Conservation (phyloP, 495 filamentous ascomycete species). For the Neurospora tetrasperma region DNA sequence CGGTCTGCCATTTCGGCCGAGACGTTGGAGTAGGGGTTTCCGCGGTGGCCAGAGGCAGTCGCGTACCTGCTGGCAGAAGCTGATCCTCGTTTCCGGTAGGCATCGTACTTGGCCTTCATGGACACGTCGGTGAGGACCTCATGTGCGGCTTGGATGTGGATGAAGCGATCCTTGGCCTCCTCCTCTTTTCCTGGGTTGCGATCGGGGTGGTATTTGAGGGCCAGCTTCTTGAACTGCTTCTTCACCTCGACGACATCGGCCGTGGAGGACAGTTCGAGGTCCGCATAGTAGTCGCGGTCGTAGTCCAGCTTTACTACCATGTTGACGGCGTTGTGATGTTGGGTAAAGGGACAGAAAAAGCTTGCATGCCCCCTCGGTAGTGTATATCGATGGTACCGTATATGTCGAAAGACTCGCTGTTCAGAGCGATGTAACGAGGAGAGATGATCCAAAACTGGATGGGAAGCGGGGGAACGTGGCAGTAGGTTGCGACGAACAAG, state of each 20-base stretch:
- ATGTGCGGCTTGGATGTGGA: constrained; percentile 74
- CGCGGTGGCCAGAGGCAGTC: constrained; percentile 33
- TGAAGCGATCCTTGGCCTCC: constrained; percentile 70
- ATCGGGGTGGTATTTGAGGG: constrained; percentile 80
- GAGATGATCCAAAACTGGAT: not conserved
- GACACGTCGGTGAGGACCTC: constrained; percentile 67
- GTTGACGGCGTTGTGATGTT: constrained; percentile 19
- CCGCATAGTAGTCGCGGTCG: constrained; percentile 74
- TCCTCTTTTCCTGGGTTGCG: constrained; percentile 74
- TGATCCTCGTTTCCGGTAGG: constrained; percentile 37
- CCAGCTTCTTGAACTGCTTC: constrained; percentile 77
- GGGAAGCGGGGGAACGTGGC: not conserved
- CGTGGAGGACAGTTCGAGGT: constrained; percentile 56
- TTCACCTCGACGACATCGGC: constrained; percentile 67
- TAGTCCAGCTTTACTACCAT: constrained; percentile 66
- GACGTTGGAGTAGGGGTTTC: constrained; percentile 43
- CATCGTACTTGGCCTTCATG: constrained; percentile 65
- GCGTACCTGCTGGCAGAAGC: constrained; percentile 21
- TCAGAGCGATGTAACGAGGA: not conserved
- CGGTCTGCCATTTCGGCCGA: constrained; percentile 25
- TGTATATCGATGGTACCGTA: not conserved
- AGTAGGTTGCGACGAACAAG: not conserved
- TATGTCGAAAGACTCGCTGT: not conserved
- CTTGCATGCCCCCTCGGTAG: not conserved
- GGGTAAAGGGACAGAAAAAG: not conserved